phyloP scores from a whole-genome alignment of 306 rosid genomes.

The Prunus fruticosa region DNA sequence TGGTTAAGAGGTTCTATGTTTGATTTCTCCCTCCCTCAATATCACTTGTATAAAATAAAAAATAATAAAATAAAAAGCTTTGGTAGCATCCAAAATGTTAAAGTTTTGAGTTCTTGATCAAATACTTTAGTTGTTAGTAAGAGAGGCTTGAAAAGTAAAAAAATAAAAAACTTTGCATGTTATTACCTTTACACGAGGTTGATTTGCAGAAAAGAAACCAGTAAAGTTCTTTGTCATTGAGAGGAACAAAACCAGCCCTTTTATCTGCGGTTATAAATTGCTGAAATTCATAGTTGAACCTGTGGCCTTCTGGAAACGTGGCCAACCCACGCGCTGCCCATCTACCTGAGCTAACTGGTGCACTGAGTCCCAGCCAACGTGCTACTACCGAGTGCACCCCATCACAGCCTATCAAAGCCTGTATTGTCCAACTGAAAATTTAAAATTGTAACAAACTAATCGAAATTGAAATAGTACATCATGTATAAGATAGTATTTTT shows the following conservation, averaged over 20 bases:
- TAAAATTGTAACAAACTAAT: too few species aligned
- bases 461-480: too few species aligned
- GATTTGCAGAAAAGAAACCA: conserved; percentile 18
- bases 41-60: neutral
- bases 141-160: too few species aligned
- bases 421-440: neutral
- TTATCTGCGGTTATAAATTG: conserved; percentile 9
- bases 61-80: neutral
- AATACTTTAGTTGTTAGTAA: too few species aligned
- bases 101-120: too few species aligned
- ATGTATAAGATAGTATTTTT: too few species aligned
- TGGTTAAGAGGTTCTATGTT: too few species aligned
- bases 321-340: conserved; percentile 30
- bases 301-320: conserved; percentile 30
- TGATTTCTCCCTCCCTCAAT: too few species aligned
- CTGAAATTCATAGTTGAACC: neutral
- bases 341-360: conserved; percentile 19
- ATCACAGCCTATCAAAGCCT: conserved; percentile 35
- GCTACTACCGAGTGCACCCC: conserved; percentile 31
- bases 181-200: neutral
- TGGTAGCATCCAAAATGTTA: too few species aligned
- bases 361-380: conserved; percentile 19
- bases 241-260: conserved; percentile 28
- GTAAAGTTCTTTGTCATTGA: conserved; percentile 19
- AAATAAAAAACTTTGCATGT: neutral